Evolutionary conservation across 1,284 basidiomycete genomes (phyloP).

Genomic region (Trichosporon ovoides): DNA sequence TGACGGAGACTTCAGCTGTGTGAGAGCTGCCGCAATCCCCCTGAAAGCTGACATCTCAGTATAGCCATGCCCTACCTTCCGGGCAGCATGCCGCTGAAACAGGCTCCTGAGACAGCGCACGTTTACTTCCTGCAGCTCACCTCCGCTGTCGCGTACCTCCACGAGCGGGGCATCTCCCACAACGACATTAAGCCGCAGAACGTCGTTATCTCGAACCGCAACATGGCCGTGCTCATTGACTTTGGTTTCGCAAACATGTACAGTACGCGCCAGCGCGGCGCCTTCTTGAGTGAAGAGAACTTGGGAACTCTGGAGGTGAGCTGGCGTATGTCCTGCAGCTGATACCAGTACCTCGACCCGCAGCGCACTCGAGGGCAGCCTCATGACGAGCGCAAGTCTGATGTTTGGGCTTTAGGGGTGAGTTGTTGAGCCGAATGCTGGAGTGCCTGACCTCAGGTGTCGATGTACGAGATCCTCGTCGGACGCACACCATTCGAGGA

Average conservation of each 20-base stretch:
- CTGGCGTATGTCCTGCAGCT: background rate
- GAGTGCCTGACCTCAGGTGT: conserved; percentile 50
- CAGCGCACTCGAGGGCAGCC: conserved; percentile 75
- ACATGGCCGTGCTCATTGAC: conserved; percentile 77
- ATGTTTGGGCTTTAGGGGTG: conserved; percentile 83
- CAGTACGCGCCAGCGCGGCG: conserved; percentile 44
- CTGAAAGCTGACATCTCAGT: conserved; percentile 16
- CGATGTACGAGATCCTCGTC: conserved; percentile 84
- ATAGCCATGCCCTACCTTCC: conserved; percentile 56
- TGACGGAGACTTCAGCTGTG: conserved; percentile 84
- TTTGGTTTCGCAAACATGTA: conserved; percentile 79
- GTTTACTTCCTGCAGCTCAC: conserved; percentile 78
- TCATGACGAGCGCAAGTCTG: conserved; percentile 87
- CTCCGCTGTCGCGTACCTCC: conserved; percentile 81
- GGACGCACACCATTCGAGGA: conserved; percentile 88
- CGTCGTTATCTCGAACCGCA: conserved; percentile 67
- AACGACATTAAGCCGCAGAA: conserved; percentile 97
- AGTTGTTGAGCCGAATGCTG: conserved; percentile 16
- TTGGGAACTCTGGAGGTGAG: conserved; percentile 78
- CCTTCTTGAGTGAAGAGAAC: conserved; percentile 73
- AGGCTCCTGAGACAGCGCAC: conserved; percentile 67
- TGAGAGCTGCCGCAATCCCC: conserved; percentile 52
- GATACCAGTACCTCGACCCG: conserved; percentile 70
- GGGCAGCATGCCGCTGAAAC: conserved; percentile 71
- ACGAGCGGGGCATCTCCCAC: conserved; percentile 79